These are phyloP conservation scores for Diaporthe australafricana DNA, from an alignment of 2,329 filamentous ascomycete species.

Conservation along the genomic window DNA sequence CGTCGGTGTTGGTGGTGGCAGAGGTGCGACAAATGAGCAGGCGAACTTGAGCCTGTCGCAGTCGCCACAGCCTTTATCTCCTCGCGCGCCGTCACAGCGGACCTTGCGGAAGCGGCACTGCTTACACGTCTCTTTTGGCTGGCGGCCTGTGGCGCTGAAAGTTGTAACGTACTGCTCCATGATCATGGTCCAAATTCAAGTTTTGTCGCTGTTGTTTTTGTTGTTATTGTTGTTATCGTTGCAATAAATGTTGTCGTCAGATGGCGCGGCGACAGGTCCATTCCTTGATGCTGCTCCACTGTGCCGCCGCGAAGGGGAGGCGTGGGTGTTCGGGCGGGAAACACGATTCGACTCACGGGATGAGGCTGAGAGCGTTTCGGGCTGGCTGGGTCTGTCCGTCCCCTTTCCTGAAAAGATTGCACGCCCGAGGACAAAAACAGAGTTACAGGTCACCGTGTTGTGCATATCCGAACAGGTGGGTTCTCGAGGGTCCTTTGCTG, in stretches of 20 bases:
- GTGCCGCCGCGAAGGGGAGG: neutral
- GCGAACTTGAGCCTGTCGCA: slow-evolving; percentile 35
- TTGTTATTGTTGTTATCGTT: neutral
- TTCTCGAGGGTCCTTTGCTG: neutral
- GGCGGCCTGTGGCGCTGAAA: slow-evolving; percentile 36
- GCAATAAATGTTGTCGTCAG: neutral
- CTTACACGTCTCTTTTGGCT: slow-evolving; percentile 36
- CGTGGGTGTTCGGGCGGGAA: slow-evolving; percentile 1
- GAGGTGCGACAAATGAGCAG: slow-evolving; percentile 35
- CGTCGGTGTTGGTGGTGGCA: slow-evolving; percentile 26
- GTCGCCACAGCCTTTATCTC: slow-evolving; percentile 34
- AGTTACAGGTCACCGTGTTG: slow-evolving; percentile 34
- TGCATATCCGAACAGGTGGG: slow-evolving; percentile 33
- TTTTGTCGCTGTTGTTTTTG: neutral
- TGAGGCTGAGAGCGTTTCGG: slow-evolving; percentile 26
- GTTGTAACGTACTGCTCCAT: slow-evolving; percentile 38
- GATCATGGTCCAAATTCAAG: neutral
- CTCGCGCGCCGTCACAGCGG: slow-evolving; percentile 29
- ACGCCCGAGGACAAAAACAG: slow-evolving; percentile 28
- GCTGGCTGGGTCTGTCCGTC: neutral
- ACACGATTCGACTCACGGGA: neutral
- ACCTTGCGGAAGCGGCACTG: slow-evolving; percentile 37
- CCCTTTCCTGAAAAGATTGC: slow-evolving; percentile 23
- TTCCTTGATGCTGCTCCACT: slow-evolving; percentile 14
- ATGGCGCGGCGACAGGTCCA: slow-evolving; percentile 6